phyloP scores from a whole-genome alignment of 2,329 filamentous ascomycete genomes.

The Hysterium pulicare region DNA sequence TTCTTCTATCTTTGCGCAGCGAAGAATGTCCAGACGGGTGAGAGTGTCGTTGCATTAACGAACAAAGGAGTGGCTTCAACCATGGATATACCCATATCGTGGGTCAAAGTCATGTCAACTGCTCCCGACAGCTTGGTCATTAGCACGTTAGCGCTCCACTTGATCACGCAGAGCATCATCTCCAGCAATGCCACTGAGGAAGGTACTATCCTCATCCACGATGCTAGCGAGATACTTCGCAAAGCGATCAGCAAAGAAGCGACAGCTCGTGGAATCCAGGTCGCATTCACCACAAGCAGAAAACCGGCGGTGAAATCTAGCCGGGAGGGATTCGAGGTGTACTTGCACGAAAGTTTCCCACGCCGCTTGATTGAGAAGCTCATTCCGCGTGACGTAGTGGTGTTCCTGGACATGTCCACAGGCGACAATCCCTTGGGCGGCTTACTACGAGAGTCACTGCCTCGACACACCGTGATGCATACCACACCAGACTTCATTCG shows the following conservation, averaged over 20 bases:
- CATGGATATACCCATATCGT: conserved; percentile 6
- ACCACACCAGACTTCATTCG: no score
- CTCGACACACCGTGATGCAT: no score
- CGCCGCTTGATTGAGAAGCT: no score
- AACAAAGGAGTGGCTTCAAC: conserved; percentile 3
- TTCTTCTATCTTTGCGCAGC: conserved; percentile 6
- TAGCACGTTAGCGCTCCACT: conserved; percentile 1
- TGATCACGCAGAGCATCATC: conserved; percentile 6
- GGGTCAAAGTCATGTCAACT: conserved; percentile 1
- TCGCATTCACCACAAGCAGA: conserved; percentile 3
- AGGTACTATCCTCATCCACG: conserved; percentile 5
- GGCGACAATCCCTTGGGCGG: no score
- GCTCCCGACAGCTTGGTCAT: conserved; percentile 1
- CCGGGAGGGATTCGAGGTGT: neutral
- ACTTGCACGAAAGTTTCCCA: no score
- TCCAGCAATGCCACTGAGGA: conserved; percentile 5
- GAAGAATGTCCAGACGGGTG: conserved; percentile 5
- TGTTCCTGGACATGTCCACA: no score
- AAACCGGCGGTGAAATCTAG: conserved; percentile 1
- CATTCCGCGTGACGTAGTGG: no score
- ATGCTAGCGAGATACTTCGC: conserved; percentile 6
- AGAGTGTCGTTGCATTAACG: conserved; percentile 3
- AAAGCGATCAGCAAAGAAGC: conserved; percentile 6
- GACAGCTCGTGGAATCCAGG: conserved; percentile 3
- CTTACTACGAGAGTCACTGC: no score